Percentiles rank a stretch among this genome's conserved stretches.
These are phyloP conservation scores for Xanthoconium purpureum DNA, from an alignment of 768 basidiomycete genomes.

Conservation along the genomic window DNA sequence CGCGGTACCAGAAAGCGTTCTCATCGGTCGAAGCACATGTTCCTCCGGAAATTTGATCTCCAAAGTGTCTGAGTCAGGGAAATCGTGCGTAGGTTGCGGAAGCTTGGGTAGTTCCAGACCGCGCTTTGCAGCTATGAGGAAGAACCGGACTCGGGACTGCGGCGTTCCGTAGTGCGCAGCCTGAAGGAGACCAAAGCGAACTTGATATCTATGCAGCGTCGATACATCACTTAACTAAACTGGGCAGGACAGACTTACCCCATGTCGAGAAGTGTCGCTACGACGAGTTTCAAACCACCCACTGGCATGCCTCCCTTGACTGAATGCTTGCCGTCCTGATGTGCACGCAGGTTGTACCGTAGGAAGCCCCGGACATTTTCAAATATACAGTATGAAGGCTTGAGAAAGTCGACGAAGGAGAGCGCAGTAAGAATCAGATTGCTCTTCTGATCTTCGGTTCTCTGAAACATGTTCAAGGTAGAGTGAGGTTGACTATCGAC, in stretches of 20 bases:
- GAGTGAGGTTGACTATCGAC: conserved; percentile 72
- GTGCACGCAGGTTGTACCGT: conserved; percentile 36
- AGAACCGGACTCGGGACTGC: conserved; percentile 46
- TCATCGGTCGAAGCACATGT: conserved; percentile 41
- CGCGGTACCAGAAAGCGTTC: conserved; percentile 47
- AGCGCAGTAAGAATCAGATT: conserved; percentile 62
- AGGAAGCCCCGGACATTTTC: conserved; percentile 51
- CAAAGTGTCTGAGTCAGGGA: conserved; percentile 40
- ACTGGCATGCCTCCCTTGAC: conserved; percentile 63
- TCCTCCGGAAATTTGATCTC: conserved; percentile 50
- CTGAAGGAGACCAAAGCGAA: conserved; percentile 42
- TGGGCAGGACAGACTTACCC: conserved; percentile 40
- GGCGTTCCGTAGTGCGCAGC: conserved; percentile 49
- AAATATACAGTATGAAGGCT: conserved; percentile 44
- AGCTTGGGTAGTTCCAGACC: conserved; percentile 36
- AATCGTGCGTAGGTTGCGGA: conserved; percentile 44
- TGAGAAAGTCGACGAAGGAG: conserved; percentile 42
- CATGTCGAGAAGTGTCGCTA: conserved; percentile 61
- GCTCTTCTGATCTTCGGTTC: conserved; percentile 63
- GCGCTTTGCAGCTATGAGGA: conserved; percentile 42
- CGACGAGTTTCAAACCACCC: conserved; percentile 71
- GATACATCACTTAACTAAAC: not conserved
- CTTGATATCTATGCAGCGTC: conserved; percentile 37
- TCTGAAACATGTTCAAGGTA: conserved; percentile 64
- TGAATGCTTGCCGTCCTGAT: conserved; percentile 38